phyloP scores from a whole-genome alignment of 495 filamentous ascomycete species.

The Podospora comata region DNA sequence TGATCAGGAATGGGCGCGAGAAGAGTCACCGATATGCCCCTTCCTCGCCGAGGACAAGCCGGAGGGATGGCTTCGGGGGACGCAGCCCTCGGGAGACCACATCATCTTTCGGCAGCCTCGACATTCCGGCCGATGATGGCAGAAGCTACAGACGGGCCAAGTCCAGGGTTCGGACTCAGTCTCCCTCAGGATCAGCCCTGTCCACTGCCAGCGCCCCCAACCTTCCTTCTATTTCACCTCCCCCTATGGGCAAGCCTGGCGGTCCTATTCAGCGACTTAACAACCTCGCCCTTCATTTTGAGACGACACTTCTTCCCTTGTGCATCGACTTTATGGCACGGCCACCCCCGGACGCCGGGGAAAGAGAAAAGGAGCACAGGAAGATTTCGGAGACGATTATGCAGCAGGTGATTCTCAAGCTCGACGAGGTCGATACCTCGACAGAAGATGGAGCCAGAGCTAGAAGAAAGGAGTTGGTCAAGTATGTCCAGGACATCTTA shows the following conservation, averaged over 20 bases:
- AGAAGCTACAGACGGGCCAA: conserved; percentile 18
- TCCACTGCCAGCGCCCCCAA: conserved; percentile 26
- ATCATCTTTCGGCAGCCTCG: conserved; percentile 33
- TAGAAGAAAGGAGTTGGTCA: conserved; percentile 71
- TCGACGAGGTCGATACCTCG: conserved; percentile 77
- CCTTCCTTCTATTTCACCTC: neutral
- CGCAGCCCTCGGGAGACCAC: conserved; percentile 39
- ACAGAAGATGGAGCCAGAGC: conserved; percentile 61
- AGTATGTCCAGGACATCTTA: conserved; percentile 64
- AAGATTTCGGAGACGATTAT: conserved; percentile 80
- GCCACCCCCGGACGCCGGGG: conserved; percentile 68
- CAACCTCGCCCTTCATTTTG: conserved; percentile 63
- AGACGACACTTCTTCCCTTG: conserved; percentile 61
- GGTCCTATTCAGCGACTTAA: conserved; percentile 69
- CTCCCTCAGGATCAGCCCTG: conserved; percentile 22
- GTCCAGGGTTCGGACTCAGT: conserved; percentile 32
- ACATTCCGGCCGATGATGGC: conserved; percentile 24
- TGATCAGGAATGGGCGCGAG: neutral
- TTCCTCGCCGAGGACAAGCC: conserved; percentile 26
- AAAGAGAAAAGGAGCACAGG: conserved; percentile 72
- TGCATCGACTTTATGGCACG: conserved; percentile 60
- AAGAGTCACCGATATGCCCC: conserved; percentile 7
- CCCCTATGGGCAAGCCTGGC: conserved; percentile 33
- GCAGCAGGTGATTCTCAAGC: conserved; percentile 76
- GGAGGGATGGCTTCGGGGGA: conserved; percentile 28